Evolutionary conservation across 1,284 basidiomycete genomes (phyloP), one percentile per base, ranked within the genome.

Genomic region (Rhodotorula glutinis): DNA sequence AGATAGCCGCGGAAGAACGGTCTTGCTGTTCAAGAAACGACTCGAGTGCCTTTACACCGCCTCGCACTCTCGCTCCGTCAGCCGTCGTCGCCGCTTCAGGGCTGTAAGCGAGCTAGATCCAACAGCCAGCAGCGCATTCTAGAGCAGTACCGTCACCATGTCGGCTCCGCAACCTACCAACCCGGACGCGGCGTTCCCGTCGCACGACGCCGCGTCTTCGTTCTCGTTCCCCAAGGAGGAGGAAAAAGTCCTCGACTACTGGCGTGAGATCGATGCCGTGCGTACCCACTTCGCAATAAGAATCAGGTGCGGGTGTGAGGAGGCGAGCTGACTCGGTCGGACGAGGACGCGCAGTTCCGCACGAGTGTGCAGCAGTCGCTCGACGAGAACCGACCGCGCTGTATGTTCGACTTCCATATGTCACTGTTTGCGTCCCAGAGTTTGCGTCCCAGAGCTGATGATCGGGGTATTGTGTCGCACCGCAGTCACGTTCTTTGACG

Each of bases 301-400:
- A 44, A 44, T 21, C 43, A n/a, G 17, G 17, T 13, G 27, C 13
- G 7, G 25, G 11, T 27, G 29, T 21, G 51, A 52, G 10, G 43
- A 16, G 21, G 43, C 8, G 43, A 19, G 14, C 16, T 23, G 7
- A 30, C 19, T 5, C 17, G 33, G 13, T 17, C 23, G n/a, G 19
- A 9, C n/a, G 8, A 4, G 30, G 4, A 2, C 53, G 7, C 14
- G 1, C 51, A 63, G 62, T 99, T 99, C 82, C 86, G 89, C 79
- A 97, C 94, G 9, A 92, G 90, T 75, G 81, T 97, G 74, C 92
- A 92, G 81, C 87, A 96, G 65, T 92, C 90, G 4, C 88, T 96
- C 78, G 43, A 52, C 23, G 56, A 58, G 56, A 92, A 91, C 14
- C 84, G 87, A 56, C 91, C 92, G 53, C 83, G n/a, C 13, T 25